Evolutionary conservation across 176 grass and related monocot species (phyloP), one percentile per base, ranked within the genome.

Genomic region (Triticum timopheevii): DNA sequence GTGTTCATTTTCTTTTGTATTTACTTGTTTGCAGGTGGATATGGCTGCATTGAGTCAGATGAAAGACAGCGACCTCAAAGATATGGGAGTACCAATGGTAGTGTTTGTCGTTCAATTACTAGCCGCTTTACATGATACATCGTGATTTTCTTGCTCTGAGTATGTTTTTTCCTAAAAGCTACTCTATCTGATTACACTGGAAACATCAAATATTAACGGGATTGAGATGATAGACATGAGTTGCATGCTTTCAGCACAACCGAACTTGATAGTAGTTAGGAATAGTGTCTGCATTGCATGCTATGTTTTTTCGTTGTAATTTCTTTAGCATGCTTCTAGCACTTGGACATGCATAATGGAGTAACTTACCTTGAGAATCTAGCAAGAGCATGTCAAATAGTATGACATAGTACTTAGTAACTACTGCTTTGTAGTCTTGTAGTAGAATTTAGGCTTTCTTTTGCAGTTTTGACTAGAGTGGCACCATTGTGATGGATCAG

Each of bases 61-160:
- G 96, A 88, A 88, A 86, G 96, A 98, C 34, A 81, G 68, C 1
- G 96, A 98, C 69, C 96, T 98, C 28, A 98, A 98, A 85, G 96
- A 98, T 75, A 86, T 98, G 86, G 96, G 96, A 42, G 91, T 98
- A 61, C 96, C 96, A 31, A 98, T 98, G 96, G 96, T 98, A 95
- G 83, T 35, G 42, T 73, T 50, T 85, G 4, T 13, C 19, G 65
- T 77, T 70, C 69, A 31, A 27, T 65, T 17, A 62, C 69, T 74
- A 67, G 1, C 68, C 75, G 73, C 45, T 78, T 79, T 79, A 79
- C 47, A 58, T 79, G 16, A n/a, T 65, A 16, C 54, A 23, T 63
- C 15, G 40, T 39, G 42, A 79, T 79, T 23, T 65, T 69, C 74
- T 78, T 23, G 6, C 25, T 69, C 22, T 13, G n/a, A 78, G 13